Conservation (phyloP, 148 eudicot genomes). For the Persicaria maculosa region DNA sequence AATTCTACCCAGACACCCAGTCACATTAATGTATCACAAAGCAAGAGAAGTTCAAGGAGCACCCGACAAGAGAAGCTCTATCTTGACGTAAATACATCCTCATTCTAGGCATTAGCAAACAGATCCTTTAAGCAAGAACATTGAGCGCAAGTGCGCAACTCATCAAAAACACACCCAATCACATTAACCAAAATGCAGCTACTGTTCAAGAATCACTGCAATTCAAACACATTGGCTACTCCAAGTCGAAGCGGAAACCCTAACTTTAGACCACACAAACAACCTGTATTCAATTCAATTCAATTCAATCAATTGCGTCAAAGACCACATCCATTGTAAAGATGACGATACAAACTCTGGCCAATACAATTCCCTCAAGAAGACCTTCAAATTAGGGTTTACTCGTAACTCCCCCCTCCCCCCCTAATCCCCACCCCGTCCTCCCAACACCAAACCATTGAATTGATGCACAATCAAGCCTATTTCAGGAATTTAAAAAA, state of each 20-base stretch:
- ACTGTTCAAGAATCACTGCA: slow-evolving; percentile 4
- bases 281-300: neutral
- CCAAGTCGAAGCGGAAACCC: slow-evolving; percentile 1
- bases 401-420: neutral
- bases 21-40: neutral
- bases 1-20: neutral
- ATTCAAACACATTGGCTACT: neutral
- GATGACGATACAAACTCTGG: neutral
- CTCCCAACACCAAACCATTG: neutral
- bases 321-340: neutral
- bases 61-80: neutral
- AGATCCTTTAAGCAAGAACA: neutral
- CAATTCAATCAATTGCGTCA: neutral
- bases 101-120: neutral
- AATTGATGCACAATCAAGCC: neutral
- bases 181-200: neutral
- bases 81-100: neutral
- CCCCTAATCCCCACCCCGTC: neutral
- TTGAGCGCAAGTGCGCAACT: neutral
- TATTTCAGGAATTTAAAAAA: neutral
- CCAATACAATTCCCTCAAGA: neutral
- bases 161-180: neutral
- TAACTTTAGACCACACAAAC: neutral
- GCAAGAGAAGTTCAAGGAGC: neutral
- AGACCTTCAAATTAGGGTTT: neutral